phyloP scores from a whole-genome alignment of 352 stramenopile species.

The Halophytophthora polymorphica region DNA sequence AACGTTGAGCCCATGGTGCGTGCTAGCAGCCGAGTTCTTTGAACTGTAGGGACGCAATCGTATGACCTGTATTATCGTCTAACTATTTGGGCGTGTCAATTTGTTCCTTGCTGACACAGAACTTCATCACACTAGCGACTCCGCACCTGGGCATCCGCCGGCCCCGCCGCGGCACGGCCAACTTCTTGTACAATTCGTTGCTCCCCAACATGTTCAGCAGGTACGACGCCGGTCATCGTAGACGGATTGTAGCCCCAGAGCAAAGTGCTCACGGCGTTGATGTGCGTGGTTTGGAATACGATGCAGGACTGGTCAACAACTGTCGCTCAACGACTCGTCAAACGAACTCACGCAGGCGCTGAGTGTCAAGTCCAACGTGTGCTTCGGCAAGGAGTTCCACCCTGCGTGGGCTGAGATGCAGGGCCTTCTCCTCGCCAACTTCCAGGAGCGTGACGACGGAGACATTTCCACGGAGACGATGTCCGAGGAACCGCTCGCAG shows the following conservation, averaged over 20 bases:
- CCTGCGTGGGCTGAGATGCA: constrained; percentile 27
- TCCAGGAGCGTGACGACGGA: constrained; percentile 10
- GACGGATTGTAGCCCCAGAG: too few species aligned
- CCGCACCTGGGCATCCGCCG: constrained; percentile 76
- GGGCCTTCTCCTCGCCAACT: constrained; percentile 29
- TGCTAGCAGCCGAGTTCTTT: background rate
- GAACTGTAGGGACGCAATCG: background rate
- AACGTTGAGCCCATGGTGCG: constrained; percentile 65
- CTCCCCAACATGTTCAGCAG: constrained; percentile 66
- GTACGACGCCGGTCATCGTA: constrained; percentile 12
- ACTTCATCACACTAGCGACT: constrained; percentile 76
- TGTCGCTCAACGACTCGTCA: constrained; percentile 53
- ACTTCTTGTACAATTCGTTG: constrained; percentile 64
- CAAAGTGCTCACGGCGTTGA: background rate
- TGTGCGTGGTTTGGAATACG: background rate
- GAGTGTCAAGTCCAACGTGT: constrained; percentile 21
- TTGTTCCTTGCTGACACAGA: constrained; percentile 31
- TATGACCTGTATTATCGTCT: background rate
- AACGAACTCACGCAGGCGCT: constrained; percentile 43
- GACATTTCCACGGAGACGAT: background rate
- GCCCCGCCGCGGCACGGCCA: constrained; percentile 51
- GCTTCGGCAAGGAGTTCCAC: constrained; percentile 24
- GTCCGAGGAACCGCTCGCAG: constrained; percentile 25
- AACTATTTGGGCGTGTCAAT: constrained; percentile 4
- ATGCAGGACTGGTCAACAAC: constrained; percentile 53